Conservation (phyloP, 768 basidiomycete genomes). For the Lentinula guzmanii region DNA sequence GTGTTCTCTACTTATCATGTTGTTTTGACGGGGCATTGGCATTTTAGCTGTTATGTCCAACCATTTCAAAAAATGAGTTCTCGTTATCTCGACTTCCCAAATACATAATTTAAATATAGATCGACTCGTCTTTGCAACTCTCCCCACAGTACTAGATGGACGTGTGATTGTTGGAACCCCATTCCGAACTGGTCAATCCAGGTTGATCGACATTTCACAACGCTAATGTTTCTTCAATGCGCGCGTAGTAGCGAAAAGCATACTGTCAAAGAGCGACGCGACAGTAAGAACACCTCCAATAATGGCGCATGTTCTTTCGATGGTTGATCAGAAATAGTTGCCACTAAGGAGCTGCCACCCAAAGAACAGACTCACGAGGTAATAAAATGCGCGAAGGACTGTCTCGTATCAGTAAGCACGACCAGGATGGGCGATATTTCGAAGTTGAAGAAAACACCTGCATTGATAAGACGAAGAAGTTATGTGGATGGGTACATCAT, state of each 20-base stretch:
- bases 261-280: conserved; percentile 83
- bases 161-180: too few species aligned
- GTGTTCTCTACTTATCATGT: too few species aligned
- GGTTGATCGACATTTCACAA: background rate
- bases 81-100: too few species aligned
- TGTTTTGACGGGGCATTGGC: too few species aligned
- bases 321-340: background rate
- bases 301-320: conserved; percentile 84
- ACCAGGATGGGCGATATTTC: conserved; percentile 97
- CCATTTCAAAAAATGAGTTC: too few species aligned
- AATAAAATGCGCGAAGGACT: conserved; percentile 96
- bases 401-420: conserved; percentile 83
- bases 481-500: background rate
- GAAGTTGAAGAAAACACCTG: conserved; percentile 85
- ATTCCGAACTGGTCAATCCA: too few species aligned
- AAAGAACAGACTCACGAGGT: conserved; percentile 67
- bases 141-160: too few species aligned
- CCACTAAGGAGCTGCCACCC: too few species aligned
- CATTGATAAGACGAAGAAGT: background rate
- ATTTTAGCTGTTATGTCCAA: too few species aligned
- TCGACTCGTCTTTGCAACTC: too few species aligned
- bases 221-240: conserved; percentile 52
- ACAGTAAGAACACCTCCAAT: conserved; percentile 96
- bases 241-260: conserved; percentile 81
- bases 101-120: too few species aligned